Base-by-base conservation (phyloP, 2,329 filamentous ascomycete genomes). In the Chaetomiaceae sp. region DNA sequence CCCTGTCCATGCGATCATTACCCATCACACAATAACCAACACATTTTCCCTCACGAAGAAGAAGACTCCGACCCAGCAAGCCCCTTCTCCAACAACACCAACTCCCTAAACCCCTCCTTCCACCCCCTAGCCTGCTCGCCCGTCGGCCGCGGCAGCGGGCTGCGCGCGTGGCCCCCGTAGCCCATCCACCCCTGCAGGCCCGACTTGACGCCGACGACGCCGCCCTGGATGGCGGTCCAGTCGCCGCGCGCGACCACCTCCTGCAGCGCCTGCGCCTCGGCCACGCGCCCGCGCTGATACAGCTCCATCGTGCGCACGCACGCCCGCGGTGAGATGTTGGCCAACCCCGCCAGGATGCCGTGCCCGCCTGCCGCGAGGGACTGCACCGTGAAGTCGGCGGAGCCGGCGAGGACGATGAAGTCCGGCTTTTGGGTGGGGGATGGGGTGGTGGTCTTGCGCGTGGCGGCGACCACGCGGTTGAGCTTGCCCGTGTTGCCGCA, bases 1-100 rank as follows among this genome's bases (percentile, higher is more conserved):
- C n/a, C 32, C 32, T n/a, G 8, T 34, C 14, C 32, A 34, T 29
- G 10, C 10, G 4, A 95, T 96, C 75, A 86, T 88, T 0, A 78
- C 80, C 47, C 75, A 82, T 6, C 76, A 95, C 6, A 79, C 87
- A 41, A 95, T 95, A 62, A 82, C 83, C 15, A 72, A 95, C 32
- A 88, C 89, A 1, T 30, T 40, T 29, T 29, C 37, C 20, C 15
- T 40, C 22, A 95, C 66, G 15, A 19, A 29, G 19, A 39, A 30
- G 22, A 30, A 37, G 12, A 24, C 22, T 9, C 22, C 22, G 6
- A 24, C 22, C 64, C 54, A 74, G 12, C 19, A 42, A 75, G 56
- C 12, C 67, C 68, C 62, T 74, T 74, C 61, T 80, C 76, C 52
- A 79, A 56, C 39, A 68, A 51, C 34, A 77, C 63, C 38, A 79